Base-by-base conservation (phyloP, 495 filamentous ascomycete genomes). In the Lepidopterella palustris region DNA sequence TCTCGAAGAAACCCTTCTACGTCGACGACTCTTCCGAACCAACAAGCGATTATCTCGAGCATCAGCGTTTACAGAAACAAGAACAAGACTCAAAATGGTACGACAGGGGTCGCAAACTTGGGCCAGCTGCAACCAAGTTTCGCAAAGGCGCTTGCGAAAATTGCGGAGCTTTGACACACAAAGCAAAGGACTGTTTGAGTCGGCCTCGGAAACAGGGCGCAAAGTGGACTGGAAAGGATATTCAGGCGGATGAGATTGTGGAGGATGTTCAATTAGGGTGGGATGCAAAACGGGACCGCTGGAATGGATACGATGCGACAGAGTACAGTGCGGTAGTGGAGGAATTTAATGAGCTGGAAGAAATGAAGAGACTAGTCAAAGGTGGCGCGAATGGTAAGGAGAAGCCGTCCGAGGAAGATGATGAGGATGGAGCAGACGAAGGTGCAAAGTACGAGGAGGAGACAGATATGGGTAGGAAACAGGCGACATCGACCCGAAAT, bases 81-180 rank as follows among this genome's bases (percentile, higher is more conserved):
- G 80, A 82, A 58, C 81, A 84, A 45, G 83, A 86, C 60, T 84
- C 88, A 21, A 88, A 87, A 81, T 95, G 89, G 90, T 93, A 95
- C 72, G 89, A 92, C 48, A 84, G 92, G 32, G 89, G 90, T 61
- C 87, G 86, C 73, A 86, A 88, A 68, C 73, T 80, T 23, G 90
- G 87, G 1, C 87, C 88, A 13, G 89, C 89, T 5, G 89, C 90
- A 27, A 98, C 93, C 61, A 97, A 96, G 70, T 98, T 89, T 74
- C 89, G 95, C 66, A 97, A 97, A 76, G 93, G 93, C 66, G 90
- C 93, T 42, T 98, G 93, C 74, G 90, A 96, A 73, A 98, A 98
- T 77, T 98, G 93, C 77, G 93, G 93, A 68, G 88, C 91, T 26
- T 90, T 95, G 85, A 90, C 88, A 63, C 93, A 98, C 76, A 95